A percentile compares a stretch with the other conserved stretches of the same genome.
phyloP scores from a whole-genome alignment of 805 yeast genomes.

The Zygotorulaspora chibaensis region DNA sequence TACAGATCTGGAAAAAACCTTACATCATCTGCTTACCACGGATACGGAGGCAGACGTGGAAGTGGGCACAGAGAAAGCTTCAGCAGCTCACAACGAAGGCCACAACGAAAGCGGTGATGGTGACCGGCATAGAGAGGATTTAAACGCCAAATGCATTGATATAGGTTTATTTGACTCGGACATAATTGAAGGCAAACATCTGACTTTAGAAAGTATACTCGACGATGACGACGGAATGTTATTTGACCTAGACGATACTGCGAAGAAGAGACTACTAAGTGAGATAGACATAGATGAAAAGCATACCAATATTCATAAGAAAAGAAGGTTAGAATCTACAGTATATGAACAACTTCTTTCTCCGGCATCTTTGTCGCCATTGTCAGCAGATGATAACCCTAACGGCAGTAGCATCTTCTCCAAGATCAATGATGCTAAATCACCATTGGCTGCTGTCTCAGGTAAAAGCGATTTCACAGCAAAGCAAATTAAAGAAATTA shows the following conservation, averaged over 20 bases:
- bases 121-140: neutral
- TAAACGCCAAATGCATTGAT: neutral
- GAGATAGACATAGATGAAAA: slow-evolving; percentile 1
- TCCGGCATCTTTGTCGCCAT: slow-evolving; percentile 37
- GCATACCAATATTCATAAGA: neutral
- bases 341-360: slow-evolving; percentile 27
- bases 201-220: slow-evolving; percentile 24
- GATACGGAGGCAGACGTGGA: slow-evolving; percentile 1
- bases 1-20: slow-evolving; percentile 18
- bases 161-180: slow-evolving; percentile 14
- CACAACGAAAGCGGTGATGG: neutral
- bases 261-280: slow-evolving; percentile 4
- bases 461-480: slow-evolving; percentile 30
- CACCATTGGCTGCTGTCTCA: neutral
- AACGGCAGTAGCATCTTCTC: slow-evolving; percentile 2
- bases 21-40: slow-evolving; percentile 22
- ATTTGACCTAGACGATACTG: slow-evolving; percentile 12
- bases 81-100: neutral
- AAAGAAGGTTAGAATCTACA: slow-evolving; percentile 2
- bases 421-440: neutral
- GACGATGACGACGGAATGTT: slow-evolving; percentile 14
- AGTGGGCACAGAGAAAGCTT: slow-evolving; percentile 1
- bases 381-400: slow-evolving; percentile 21
- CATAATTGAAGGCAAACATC: slow-evolving; percentile 16
- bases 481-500: slow-evolving; percentile 31